Evolutionary conservation across 352 stramenopile species (phyloP).

Genomic region (Globisporangium middletonii): DNA sequence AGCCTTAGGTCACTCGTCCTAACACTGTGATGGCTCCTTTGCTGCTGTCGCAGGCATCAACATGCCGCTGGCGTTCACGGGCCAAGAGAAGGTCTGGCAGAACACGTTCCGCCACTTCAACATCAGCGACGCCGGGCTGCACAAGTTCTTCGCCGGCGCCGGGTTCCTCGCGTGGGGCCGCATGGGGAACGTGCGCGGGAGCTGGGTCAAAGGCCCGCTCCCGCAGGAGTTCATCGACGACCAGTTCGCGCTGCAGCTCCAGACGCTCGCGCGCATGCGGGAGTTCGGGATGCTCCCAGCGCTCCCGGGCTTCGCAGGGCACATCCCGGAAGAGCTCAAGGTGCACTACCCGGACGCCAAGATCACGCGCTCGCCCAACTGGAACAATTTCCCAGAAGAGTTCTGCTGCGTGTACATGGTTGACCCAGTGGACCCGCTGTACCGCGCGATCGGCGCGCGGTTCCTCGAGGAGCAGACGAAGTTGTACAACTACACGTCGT

Average conservation of each 20-base stretch:
- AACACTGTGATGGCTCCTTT: neutral
- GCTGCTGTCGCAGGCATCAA: constrained; percentile 63
- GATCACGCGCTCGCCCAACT: constrained; percentile 77
- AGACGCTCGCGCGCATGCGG: constrained; percentile 82
- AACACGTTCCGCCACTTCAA: constrained; percentile 85
- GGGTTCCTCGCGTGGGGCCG: constrained; percentile 88
- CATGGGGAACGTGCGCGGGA: constrained; percentile 87
- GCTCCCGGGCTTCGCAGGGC: constrained; percentile 85
- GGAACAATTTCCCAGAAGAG: constrained; percentile 70
- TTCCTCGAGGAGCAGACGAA: constrained; percentile 68
- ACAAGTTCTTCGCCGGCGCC: constrained; percentile 87
- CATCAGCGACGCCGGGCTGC: constrained; percentile 59
- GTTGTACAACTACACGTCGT: constrained; percentile 71
- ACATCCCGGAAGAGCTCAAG: constrained; percentile 84
- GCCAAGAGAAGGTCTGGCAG: constrained; percentile 88
- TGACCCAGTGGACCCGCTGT: constrained; percentile 75
- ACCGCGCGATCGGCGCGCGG: constrained; percentile 64
- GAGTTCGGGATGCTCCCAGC: constrained; percentile 87
- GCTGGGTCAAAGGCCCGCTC: constrained; percentile 77
- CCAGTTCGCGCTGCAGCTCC: constrained; percentile 68
- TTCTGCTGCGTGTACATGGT: constrained; percentile 85
- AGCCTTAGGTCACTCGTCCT: neutral
- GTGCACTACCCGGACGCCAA: constrained; percentile 63
- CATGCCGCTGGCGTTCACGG: constrained; percentile 86
- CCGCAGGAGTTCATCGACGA: constrained; percentile 81